phyloP scores from a whole-genome alignment of 2,329 filamentous ascomycete species.

The Colletotrichum chlorophyti region DNA sequence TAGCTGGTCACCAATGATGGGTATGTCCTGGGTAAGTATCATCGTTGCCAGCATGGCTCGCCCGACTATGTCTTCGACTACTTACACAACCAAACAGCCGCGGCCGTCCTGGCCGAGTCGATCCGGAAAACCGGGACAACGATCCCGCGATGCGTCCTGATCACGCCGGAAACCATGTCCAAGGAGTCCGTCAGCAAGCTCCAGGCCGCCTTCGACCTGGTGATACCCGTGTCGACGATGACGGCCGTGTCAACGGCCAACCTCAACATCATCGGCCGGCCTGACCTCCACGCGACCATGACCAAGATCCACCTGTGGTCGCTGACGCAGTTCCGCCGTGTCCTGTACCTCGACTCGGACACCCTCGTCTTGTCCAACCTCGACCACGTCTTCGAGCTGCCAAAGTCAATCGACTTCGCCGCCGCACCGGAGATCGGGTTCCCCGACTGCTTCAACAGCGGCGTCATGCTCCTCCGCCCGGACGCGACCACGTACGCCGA shows the following conservation, averaged over 20 bases:
- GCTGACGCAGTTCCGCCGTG: constrained; percentile 61
- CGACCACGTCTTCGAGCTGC: constrained; percentile 76
- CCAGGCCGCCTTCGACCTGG: constrained; percentile 9
- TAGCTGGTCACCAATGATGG: constrained; percentile 31
- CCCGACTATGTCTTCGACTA: background rate
- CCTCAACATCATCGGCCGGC: constrained; percentile 71
- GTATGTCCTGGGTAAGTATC: constrained; percentile 26
- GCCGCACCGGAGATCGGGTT: constrained; percentile 73
- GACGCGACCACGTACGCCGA: constrained; percentile 70
- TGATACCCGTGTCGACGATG: constrained; percentile 27
- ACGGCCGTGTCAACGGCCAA: constrained; percentile 46
- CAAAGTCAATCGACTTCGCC: constrained; percentile 45
- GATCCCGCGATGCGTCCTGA: constrained; percentile 22
- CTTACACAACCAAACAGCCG: constrained; percentile 5
- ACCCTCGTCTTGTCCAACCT: constrained; percentile 66
- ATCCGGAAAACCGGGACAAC: constrained; percentile 23
- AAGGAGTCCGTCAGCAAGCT: constrained; percentile 4
- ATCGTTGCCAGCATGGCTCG: background rate
- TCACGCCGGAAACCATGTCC: constrained; percentile 24
- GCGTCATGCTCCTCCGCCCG: constrained; percentile 71
- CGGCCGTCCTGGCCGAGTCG: constrained; percentile 29
- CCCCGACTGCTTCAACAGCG: constrained; percentile 76
- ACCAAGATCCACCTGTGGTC: constrained; percentile 76
- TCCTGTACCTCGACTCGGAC: constrained; percentile 66
- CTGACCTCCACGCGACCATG: constrained; percentile 71